Evolutionary conservation across 2,329 filamentous ascomycete species (phyloP).

Genomic region (Sordariomycetes sp.): DNA sequence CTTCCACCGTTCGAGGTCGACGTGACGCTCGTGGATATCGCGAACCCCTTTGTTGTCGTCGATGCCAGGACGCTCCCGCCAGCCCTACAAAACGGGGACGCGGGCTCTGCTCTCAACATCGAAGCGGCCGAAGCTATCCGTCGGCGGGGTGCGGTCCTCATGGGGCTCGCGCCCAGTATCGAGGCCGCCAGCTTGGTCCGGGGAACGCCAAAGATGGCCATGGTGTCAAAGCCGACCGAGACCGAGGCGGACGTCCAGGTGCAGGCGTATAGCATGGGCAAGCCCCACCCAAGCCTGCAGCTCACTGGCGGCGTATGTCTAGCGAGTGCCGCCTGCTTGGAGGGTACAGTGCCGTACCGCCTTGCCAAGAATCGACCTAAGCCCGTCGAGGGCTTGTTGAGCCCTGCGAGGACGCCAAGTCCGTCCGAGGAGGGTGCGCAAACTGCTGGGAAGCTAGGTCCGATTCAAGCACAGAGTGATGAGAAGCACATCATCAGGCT

Average conservation of each 20-base stretch:
- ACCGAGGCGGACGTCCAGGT: constrained; percentile 19
- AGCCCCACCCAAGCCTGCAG: constrained; percentile 39
- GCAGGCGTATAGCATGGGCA: constrained; percentile 36
- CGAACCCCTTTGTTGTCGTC: constrained; percentile 37
- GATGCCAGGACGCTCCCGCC: constrained; percentile 16
- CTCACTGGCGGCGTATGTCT: constrained; percentile 38
- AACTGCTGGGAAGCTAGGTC: background rate
- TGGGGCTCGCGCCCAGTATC: constrained; percentile 38
- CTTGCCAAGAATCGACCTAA: constrained; percentile 6
- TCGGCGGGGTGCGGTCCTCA: constrained; percentile 39
- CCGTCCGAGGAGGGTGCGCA: constrained; percentile 5
- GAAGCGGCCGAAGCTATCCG: constrained; percentile 38
- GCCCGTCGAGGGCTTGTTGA: constrained; percentile 5
- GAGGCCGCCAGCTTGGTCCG: constrained; percentile 18
- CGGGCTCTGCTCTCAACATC: constrained; percentile 4
- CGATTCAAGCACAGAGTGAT: background rate
- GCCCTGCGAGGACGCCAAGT: constrained; percentile 12
- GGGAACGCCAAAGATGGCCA: constrained; percentile 43
- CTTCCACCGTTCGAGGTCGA: constrained; percentile 16
- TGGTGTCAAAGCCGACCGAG: constrained; percentile 27
- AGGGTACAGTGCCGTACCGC: constrained; percentile 25
- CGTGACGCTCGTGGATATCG: constrained; percentile 21
- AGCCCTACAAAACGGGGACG: background rate
- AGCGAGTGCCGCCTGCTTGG: constrained; percentile 28
- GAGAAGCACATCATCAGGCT: background rate